Base-by-base conservation (phyloP, 2,329 filamentous ascomycete genomes). In the Clathrospora elynae region DNA sequence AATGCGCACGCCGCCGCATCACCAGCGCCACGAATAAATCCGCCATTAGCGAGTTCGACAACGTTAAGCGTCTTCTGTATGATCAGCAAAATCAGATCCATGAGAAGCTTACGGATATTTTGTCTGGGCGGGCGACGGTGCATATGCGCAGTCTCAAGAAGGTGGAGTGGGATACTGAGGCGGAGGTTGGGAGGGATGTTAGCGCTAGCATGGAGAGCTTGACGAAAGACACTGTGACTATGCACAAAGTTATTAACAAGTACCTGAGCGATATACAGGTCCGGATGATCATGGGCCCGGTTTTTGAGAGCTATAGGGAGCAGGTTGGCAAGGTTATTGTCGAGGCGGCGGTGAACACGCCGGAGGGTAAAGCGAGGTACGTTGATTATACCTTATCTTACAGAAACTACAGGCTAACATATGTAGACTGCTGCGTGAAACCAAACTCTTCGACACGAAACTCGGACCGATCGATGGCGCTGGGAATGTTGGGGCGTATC, bases 81-180 rank as follows among this genome's bases (percentile, higher is more conserved):
- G 91, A 96, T 64, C 91, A 96, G 64, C 90, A 95, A 65, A 85
- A 85, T 51, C 90, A 82, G 49, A 95, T 96, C 46, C 90, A 93
- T 66, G 90, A 95, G 62, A 96, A 96, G 67, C 76, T 96, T 1
- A 87, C 95, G 12, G 90, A 95, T 53, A 96, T 96, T 36, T 95
- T 96, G 87, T 86, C 84, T 41, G 83, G 83, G 1, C 83, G 90
- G 4, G 88, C 89, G 1, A 75, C 81, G 3, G 75, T 85, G 5
- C 90, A 92, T 61, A 84, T 89, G 25, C 86, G 84, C 62, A 81
- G 83, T 16, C 85, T 96, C 75, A 85, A 81, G 64, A 80, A 82
- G 34, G 81, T 91, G 28, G 78, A 88, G 51, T 96, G 90, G 87
- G 85, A 92, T 53, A 64, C 73, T 9, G 71, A 61, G 6, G 48